These are phyloP conservation scores for Alternaria atra DNA, from an alignment of 2,329 filamentous ascomycete genomes.

Conservation along the genomic window DNA sequence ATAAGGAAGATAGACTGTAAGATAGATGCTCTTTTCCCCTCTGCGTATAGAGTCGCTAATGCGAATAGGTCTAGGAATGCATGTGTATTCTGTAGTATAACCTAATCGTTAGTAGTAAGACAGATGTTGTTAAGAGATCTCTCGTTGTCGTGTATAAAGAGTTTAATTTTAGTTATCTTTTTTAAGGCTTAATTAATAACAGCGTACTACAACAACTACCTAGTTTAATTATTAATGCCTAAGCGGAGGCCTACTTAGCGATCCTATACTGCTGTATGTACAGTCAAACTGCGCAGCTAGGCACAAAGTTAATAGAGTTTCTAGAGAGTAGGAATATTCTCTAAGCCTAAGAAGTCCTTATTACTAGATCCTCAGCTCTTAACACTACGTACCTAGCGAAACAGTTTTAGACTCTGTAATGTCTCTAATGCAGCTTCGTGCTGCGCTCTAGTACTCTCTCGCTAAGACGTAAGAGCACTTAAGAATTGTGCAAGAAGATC, in stretches of 20 bases:
- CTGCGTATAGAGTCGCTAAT: constrained; percentile 8
- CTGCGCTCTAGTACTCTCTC: neutral
- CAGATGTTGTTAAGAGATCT: neutral
- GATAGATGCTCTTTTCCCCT: constrained; percentile 12
- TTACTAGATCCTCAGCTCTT: neutral
- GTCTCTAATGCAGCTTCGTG: too few relatives aligned
- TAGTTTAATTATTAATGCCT: constrained; percentile 10
- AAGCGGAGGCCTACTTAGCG: neutral
- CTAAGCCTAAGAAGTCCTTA: neutral
- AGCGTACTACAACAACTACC: constrained; percentile 10
- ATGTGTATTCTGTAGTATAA: constrained; percentile 7
- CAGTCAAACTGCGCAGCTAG: neutral
- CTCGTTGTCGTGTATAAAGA: constrained; percentile 8
- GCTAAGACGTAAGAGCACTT: neutral
- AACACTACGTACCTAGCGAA: too few relatives aligned
- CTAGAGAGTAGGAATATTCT: constrained; percentile 5
- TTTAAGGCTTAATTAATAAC: constrained; percentile 8
- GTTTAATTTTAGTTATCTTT: constrained; percentile 6
- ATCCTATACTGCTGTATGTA: neutral
- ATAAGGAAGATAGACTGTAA: constrained; percentile 4
- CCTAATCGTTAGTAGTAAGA: constrained; percentile 3
- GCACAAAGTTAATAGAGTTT: constrained; percentile 2
- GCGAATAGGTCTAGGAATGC: constrained; percentile 11
- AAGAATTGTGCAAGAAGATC: constrained; percentile 6
- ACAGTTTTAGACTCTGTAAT: too few relatives aligned